Percentiles rank a stretch among this genome's conserved stretches.
phyloP scores from a whole-genome alignment of 1,284 basidiomycete genomes.

The Xerocomus minutiporus region DNA sequence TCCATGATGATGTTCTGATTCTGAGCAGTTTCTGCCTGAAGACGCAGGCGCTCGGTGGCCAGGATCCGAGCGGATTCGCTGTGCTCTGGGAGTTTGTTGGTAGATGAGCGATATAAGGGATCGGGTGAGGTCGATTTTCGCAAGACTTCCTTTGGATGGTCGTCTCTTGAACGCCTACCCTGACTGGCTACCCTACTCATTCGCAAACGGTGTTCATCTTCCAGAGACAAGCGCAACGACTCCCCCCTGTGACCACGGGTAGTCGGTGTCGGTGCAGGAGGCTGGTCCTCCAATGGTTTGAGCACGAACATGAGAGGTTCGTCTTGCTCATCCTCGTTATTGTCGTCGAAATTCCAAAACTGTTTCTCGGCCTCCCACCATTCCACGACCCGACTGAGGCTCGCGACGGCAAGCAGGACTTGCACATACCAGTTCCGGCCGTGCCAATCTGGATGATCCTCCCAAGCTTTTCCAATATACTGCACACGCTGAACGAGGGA shows the following conservation, averaged over 20 bases:
- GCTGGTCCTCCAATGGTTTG: conserved; percentile 67
- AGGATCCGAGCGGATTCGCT: conserved; percentile 72
- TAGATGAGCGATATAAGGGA: conserved; percentile 28
- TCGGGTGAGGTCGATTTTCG: conserved; percentile 35
- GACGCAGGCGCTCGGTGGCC: conserved; percentile 77
- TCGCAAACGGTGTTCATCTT: conserved; percentile 55
- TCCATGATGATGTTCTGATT: conserved; percentile 96
- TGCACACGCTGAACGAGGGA: conserved; percentile 88
- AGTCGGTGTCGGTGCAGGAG: conserved; percentile 40
- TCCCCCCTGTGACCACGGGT: conserved; percentile 42
- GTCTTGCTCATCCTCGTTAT: conserved; percentile 84
- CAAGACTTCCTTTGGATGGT: conserved; percentile 47
- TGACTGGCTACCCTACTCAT: conserved; percentile 48
- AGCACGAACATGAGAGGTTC: conserved; percentile 88
- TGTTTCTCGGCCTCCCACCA: conserved; percentile 99
- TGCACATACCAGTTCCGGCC: conserved; percentile 98
- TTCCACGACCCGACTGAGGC: conserved; percentile 92
- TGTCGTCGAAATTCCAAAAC: conserved; percentile 99
- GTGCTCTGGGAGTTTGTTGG: conserved; percentile 48
- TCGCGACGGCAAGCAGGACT: conserved; percentile 93
- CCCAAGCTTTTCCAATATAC: conserved; percentile 90
- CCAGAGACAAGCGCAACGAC: conserved; percentile 45
- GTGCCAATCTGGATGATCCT: conserved; percentile 96
- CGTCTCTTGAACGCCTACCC: conserved; percentile 54
- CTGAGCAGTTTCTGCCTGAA: conserved; percentile 89